phyloP scores from a whole-genome alignment of 2,329 filamentous ascomycete species.

The Epichloe uncinata region DNA sequence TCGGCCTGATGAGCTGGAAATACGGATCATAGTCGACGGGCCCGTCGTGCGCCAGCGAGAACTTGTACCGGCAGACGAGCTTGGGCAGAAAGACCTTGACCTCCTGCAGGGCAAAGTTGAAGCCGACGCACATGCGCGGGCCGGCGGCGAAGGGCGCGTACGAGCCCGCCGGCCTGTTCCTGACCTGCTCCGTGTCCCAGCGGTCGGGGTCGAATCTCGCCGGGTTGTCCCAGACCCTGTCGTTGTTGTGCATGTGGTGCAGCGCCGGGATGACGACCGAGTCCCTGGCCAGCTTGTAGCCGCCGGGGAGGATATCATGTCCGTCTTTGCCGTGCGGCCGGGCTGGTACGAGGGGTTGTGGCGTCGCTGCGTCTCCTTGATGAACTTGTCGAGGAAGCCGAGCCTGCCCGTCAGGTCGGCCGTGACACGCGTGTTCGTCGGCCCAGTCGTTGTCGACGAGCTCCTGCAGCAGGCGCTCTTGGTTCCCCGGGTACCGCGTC shows the following conservation, averaged over 20 bases:
- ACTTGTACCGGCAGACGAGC: constrained; percentile 46
- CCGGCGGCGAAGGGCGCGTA: constrained; percentile 49
- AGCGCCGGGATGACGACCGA: constrained; percentile 39
- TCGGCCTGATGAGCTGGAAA: constrained; percentile 39
- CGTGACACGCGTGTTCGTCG: constrained; percentile 21
- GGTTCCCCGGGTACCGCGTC: constrained; percentile 38
- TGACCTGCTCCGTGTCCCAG: constrained; percentile 36
- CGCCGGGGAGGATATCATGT: constrained; percentile 46
- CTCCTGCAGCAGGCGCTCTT: constrained; percentile 44
- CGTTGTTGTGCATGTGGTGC: constrained; percentile 40
- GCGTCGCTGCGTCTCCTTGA: constrained; percentile 47
- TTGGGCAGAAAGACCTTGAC: constrained; percentile 46
- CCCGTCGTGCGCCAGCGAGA: constrained; percentile 33
- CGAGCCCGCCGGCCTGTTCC: constrained; percentile 33
- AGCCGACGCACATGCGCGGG: constrained; percentile 45
- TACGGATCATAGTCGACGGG: constrained; percentile 44
- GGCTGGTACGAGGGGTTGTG: constrained; percentile 51
- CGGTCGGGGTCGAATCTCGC: constrained; percentile 44
- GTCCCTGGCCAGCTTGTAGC: constrained; percentile 40
- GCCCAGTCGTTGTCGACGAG: constrained; percentile 35
- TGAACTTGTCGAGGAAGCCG: constrained; percentile 39
- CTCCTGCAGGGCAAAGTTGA: constrained; percentile 50
- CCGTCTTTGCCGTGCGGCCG: constrained; percentile 39
- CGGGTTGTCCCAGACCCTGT: constrained; percentile 43
- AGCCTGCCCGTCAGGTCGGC: constrained; percentile 32